These are phyloP conservation scores for Aspergillus ustus DNA, from an alignment of 2,329 filamentous ascomycete species.

Conservation along the genomic window DNA sequence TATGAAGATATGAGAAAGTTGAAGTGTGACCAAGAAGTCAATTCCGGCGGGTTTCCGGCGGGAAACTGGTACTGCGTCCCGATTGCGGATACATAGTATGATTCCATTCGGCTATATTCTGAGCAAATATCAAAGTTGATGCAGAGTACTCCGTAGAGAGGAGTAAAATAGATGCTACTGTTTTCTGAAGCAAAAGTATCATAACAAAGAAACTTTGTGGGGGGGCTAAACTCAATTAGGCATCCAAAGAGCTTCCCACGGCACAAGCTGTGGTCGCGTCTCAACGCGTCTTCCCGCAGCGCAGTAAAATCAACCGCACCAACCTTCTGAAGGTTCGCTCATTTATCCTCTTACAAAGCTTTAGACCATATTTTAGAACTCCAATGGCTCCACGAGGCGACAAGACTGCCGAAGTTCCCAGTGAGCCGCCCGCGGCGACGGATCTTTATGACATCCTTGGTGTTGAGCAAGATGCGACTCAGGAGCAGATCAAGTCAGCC, in stretches of 20 bases:
- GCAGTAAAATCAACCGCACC: background rate
- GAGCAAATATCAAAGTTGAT: background rate
- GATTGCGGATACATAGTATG: background rate
- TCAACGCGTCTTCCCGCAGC: conserved; percentile 28
- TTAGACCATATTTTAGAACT: background rate
- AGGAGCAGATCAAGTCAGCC: conserved; percentile 82
- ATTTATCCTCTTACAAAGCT: background rate
- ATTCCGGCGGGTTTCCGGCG: background rate
- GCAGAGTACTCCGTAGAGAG: background rate
- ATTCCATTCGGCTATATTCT: background rate
- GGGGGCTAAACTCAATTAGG: conserved; percentile 31
- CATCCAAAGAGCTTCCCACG: conserved; percentile 24
- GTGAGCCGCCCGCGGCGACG: conserved; percentile 30
- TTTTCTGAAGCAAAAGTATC: background rate
- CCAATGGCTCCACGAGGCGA: conserved; percentile 16
- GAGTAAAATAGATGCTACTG: background rate
- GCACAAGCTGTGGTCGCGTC: conserved; percentile 22
- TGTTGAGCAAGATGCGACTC: conserved; percentile 71
- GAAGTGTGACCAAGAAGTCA: background rate
- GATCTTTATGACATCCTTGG: conserved; percentile 78
- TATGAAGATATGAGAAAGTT: background rate
- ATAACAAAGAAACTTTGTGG: background rate
- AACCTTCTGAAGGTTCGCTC: background rate
- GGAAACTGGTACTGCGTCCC: background rate
- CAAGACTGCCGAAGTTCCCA: conserved; percentile 11